Conservation (phyloP, 2,329 filamentous ascomycete species). For the Fusarium oxysporum region DNA sequence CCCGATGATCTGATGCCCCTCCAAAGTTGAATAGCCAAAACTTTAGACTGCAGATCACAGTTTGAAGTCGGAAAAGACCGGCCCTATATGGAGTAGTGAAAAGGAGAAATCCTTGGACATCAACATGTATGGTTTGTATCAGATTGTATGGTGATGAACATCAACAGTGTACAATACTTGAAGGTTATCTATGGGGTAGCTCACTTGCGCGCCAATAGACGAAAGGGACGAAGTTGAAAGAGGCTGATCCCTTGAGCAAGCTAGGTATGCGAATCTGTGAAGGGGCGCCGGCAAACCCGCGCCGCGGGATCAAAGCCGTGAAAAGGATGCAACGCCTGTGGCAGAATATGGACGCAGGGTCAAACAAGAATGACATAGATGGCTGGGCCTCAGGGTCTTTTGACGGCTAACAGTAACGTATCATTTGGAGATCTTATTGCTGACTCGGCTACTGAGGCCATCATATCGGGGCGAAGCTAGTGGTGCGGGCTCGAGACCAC, state of each 20-base stretch:
- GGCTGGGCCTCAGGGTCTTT: slow-evolving; percentile 27
- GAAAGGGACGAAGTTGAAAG: background rate
- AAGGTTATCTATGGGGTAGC: background rate
- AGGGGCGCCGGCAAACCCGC: background rate
- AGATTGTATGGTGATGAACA: background rate
- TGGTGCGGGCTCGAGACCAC: slow-evolving; percentile 19
- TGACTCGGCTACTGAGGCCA: slow-evolving; percentile 30
- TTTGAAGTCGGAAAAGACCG: background rate
- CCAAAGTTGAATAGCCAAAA: background rate
- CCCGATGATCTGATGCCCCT: slow-evolving; percentile 9
- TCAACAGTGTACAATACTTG: background rate
- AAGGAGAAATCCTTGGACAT: slow-evolving; percentile 19
- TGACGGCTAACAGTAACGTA: slow-evolving; percentile 30
- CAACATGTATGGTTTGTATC: slow-evolving; percentile 17
- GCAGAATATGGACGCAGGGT: slow-evolving; percentile 4
- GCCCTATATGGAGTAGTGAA: background rate
- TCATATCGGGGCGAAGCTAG: slow-evolving; percentile 9
- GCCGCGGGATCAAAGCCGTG: background rate
- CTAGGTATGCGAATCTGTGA: slow-evolving; percentile 14
- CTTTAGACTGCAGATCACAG: slow-evolving; percentile 17
- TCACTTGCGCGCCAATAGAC: slow-evolving; percentile 35
- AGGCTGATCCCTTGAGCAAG: slow-evolving; percentile 22
- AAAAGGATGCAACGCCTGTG: background rate
- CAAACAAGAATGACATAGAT: slow-evolving; percentile 27
- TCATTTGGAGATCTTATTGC: slow-evolving; percentile 30